phyloP scores from a whole-genome alignment of 495 filamentous ascomycete genomes.

The Trichoderma parareesei region DNA sequence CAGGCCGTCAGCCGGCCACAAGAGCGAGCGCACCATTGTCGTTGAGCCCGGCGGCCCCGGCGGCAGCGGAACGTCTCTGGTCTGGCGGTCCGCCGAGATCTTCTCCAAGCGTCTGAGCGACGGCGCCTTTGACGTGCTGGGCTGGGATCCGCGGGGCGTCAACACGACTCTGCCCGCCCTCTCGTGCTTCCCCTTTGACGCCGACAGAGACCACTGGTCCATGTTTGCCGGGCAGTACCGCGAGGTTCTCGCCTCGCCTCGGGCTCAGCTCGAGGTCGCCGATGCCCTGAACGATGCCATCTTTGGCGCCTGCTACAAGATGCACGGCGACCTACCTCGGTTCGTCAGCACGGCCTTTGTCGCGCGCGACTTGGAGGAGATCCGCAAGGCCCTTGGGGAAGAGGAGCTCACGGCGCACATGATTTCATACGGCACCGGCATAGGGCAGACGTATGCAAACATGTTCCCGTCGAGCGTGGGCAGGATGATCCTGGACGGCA shows the following conservation, averaged over 20 bases:
- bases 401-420: slow-evolving; percentile 53
- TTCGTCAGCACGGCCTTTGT: slow-evolving; percentile 38
- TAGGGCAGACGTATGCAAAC: slow-evolving; percentile 49
- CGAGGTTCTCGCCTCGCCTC: slow-evolving; percentile 24
- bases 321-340: slow-evolving; percentile 33
- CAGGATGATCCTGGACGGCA: slow-evolving; percentile 40
- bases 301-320: slow-evolving; percentile 36
- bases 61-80: slow-evolving; percentile 34
- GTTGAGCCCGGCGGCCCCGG: slow-evolving; percentile 41
- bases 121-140: slow-evolving; percentile 40
- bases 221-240: slow-evolving; percentile 30
- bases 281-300: slow-evolving; percentile 35
- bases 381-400: slow-evolving; percentile 39
- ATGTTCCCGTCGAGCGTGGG: slow-evolving; percentile 42
- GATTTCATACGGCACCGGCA: slow-evolving; percentile 60
- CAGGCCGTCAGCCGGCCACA: slow-evolving; percentile 19
- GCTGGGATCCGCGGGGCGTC: slow-evolving; percentile 51
- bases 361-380: slow-evolving; percentile 42
- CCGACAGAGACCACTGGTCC: slow-evolving; percentile 34
- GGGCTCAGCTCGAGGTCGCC: slow-evolving; percentile 28
- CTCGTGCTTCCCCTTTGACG: slow-evolving; percentile 41
- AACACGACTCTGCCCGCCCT: slow-evolving; percentile 41
- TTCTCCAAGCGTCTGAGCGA: slow-evolving; percentile 31
- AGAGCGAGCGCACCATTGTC: slow-evolving; percentile 39
- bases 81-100: slow-evolving; percentile 27